Percentiles rank a stretch among this genome's conserved stretches.
Evolutionary conservation across 768 basidiomycete genomes (phyloP).

Genomic region (Serendipita vermifera): DNA sequence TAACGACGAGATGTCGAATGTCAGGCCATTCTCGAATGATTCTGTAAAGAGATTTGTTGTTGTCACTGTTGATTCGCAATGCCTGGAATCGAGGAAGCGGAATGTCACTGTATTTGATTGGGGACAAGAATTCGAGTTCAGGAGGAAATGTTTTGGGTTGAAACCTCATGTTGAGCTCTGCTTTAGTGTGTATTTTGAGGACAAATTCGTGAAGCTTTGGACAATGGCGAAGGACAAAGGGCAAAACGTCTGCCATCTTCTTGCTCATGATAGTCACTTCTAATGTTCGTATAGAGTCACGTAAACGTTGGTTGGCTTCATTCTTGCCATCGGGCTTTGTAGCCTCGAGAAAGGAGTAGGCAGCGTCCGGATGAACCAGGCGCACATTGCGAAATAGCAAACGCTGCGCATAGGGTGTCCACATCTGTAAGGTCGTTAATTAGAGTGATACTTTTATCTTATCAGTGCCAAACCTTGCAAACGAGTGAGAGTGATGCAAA

Average conservation of each 20-base stretch:
- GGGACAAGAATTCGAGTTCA: too few species aligned
- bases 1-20: too few species aligned
- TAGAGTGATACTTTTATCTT: not conserved
- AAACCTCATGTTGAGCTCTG: too few species aligned
- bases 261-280: not conserved
- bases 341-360: not conserved
- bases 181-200: too few species aligned
- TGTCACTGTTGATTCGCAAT: too few species aligned
- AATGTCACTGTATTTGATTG: too few species aligned
- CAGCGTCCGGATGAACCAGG: not conserved
- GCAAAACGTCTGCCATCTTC: not conserved
- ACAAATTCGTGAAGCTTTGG: constrained; percentile 1
- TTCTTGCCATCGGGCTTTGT: not conserved
- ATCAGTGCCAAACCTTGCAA: too few species aligned
- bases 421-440: not conserved
- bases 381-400: constrained; percentile 1
- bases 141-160: too few species aligned
- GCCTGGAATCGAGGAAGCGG: too few species aligned
- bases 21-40: too few species aligned
- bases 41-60: too few species aligned
- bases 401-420: constrained; percentile 2
- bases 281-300: not conserved
- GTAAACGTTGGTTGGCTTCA: not conserved
- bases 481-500: not conserved
- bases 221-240: constrained; percentile 8